Percentiles rank a stretch among this genome's conserved stretches.
Conservation (phyloP, 768 basidiomycete species). For the Leccinellum rugosiceps region DNA sequence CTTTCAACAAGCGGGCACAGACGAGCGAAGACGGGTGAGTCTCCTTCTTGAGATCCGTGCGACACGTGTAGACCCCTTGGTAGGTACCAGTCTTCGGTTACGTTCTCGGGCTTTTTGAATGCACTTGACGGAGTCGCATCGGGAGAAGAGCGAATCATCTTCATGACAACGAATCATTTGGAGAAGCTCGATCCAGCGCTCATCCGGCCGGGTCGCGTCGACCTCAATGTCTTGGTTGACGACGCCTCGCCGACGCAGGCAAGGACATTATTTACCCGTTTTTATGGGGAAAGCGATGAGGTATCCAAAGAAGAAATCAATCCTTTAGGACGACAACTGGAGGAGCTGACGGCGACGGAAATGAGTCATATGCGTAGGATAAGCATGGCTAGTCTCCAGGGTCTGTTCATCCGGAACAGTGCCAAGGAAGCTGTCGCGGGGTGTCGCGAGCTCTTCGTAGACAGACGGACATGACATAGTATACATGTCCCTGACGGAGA, state of each 20-base stretch:
- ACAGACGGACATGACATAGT: constrained; percentile 27
- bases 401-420: constrained; percentile 81
- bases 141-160: constrained; percentile 95
- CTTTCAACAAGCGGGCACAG: constrained; percentile 90
- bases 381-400: constrained; percentile 97
- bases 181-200: constrained; percentile 89
- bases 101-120: constrained; percentile 96
- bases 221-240: constrained; percentile 77
- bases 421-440: constrained; percentile 52
- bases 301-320: constrained; percentile 36
- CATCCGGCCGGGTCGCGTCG: constrained; percentile 94
- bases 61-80: constrained; percentile 10
- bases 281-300: constrained; percentile 62
- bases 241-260: constrained; percentile 86
- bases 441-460: constrained; percentile 42
- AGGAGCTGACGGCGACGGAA: constrained; percentile 51
- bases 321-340: constrained; percentile 50
- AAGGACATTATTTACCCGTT: constrained; percentile 69
- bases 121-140: constrained; percentile 97
- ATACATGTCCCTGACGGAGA: neutral
- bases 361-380: constrained; percentile 53
- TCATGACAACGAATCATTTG: constrained; percentile 98
- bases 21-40: constrained; percentile 89
- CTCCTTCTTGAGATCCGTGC: neutral
- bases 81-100: constrained; percentile 92